Evolutionary conservation across 805 yeast species (phyloP).

Genomic region (Ogataea allantospora): DNA sequence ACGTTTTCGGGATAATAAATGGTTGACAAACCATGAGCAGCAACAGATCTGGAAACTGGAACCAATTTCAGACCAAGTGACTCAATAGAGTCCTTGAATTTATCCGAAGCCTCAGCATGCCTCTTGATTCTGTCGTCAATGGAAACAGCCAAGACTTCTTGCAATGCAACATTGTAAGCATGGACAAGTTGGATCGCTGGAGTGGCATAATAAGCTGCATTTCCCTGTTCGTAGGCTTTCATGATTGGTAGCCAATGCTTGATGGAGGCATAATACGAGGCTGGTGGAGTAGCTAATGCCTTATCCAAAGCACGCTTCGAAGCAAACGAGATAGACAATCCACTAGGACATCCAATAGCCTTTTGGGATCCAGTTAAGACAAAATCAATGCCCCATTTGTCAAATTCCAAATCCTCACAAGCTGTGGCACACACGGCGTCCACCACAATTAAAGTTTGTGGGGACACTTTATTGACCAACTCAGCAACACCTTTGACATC

Average conservation of each 20-base stretch:
- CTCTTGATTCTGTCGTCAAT: constrained; percentile 60
- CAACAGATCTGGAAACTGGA: constrained; percentile 51
- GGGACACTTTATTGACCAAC: constrained; percentile 62
- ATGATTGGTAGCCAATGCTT: constrained; percentile 87
- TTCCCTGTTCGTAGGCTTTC: constrained; percentile 79
- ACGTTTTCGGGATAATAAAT: constrained; percentile 77
- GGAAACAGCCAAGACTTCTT: constrained; percentile 54
- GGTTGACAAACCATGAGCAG: constrained; percentile 89
- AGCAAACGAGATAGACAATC: constrained; percentile 74
- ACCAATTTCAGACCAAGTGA: constrained; percentile 68
- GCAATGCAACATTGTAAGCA: constrained; percentile 74
- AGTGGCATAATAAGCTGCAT: constrained; percentile 88
- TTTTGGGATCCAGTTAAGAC: constrained; percentile 92
- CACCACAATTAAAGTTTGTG: constrained; percentile 79
- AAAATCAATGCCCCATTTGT: constrained; percentile 85
- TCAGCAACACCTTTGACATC: constrained; percentile 63
- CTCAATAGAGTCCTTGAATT: constrained; percentile 59
- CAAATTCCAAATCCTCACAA: constrained; percentile 82
- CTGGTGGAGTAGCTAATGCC: constrained; percentile 49
- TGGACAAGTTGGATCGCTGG: constrained; percentile 89
- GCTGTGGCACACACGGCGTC: constrained; percentile 96
- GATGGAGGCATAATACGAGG: constrained; percentile 66
- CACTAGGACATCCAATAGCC: constrained; percentile 94
- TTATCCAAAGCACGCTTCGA: constrained; percentile 71
- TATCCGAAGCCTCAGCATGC: constrained; percentile 60